A percentile compares a stretch with the other conserved stretches of the same genome.
Evolutionary conservation across 192 early-diverging fungal genomes (phyloP).

Genomic region (Coemansia sp.): DNA sequence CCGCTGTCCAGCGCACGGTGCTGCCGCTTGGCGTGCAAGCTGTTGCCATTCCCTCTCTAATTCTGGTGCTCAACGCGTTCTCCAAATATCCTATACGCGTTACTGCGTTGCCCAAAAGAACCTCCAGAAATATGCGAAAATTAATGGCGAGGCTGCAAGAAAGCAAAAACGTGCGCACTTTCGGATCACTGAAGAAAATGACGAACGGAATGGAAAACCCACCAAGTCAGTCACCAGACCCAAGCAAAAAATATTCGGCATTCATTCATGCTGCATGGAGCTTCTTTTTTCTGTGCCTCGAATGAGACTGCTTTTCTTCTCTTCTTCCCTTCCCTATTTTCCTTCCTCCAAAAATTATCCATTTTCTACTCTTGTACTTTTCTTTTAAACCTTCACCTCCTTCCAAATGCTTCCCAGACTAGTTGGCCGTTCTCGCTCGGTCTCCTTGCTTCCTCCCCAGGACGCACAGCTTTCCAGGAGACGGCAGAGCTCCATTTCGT

Average conservation of each 20-base stretch:
- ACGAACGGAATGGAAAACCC: too few species aligned
- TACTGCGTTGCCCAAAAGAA: background rate
- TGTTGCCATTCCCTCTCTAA: background rate
- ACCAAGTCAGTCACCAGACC: constrained; percentile 3
- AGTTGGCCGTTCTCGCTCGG: background rate
- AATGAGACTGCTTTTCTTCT: constrained; percentile 11
- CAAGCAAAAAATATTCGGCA: too few species aligned
- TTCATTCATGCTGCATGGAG: background rate
- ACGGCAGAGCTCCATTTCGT: constrained; percentile 21
- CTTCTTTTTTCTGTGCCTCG: background rate
- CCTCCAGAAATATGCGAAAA: background rate
- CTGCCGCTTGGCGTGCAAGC: background rate
- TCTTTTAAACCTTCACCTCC: background rate
- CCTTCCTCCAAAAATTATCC: background rate
- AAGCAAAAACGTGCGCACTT: background rate
- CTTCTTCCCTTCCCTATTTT: background rate
- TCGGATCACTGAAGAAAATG: background rate
- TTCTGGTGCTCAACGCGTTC: background rate
- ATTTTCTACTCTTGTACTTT: background rate
- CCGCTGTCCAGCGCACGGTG: constrained; percentile 15
- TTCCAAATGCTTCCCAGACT: background rate
- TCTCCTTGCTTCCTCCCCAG: background rate
- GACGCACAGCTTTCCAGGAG: background rate
- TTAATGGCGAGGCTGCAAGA: background rate
- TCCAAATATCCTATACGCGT: background rate